Conservation (phyloP, 1,284 basidiomycete genomes). For the Trichosporon inkin region DNA sequence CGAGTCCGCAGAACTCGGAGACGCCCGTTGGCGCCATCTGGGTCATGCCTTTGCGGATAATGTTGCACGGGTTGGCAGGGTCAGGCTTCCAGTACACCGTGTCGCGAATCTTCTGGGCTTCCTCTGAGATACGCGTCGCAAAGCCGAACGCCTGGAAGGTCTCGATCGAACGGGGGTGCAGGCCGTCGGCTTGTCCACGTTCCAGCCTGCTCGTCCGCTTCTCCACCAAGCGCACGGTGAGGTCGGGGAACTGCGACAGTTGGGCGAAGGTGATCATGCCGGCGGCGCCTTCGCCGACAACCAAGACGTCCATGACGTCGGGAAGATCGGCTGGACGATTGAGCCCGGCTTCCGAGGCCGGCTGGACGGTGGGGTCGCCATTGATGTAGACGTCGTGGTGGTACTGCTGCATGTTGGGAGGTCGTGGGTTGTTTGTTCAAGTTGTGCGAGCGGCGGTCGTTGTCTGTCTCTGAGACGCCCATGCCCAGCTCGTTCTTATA, state of each 20-base stretch:
- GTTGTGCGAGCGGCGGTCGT: no score
- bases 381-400: slow-evolving; percentile 13
- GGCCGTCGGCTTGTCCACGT: slow-evolving; percentile 14
- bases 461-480: no score
- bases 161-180: slow-evolving; percentile 14
- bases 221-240: slow-evolving; percentile 13
- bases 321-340: not conserved
- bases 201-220: slow-evolving; percentile 9
- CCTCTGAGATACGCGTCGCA: slow-evolving; percentile 10
- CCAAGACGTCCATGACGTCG: slow-evolving; percentile 10
- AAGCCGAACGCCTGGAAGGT: slow-evolving; percentile 18
- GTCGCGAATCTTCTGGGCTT: slow-evolving; percentile 13
- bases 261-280: slow-evolving; percentile 12
- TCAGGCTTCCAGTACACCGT: slow-evolving; percentile 18
- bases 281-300: slow-evolving; percentile 14
- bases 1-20: slow-evolving; percentile 13
- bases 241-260: slow-evolving; percentile 10
- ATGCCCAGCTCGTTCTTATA: no score
- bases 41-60: slow-evolving; percentile 8
- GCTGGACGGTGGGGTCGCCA: slow-evolving; percentile 8
- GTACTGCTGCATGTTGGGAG: slow-evolving; percentile 3
- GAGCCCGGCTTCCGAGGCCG: slow-evolving; percentile 4
- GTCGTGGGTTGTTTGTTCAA: no score
- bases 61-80: slow-evolving; percentile 6
- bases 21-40: slow-evolving; percentile 4